These are phyloP conservation scores for Gracilaria domingensis DNA, from an alignment of 23 red algal species.

Conservation along the genomic window DNA sequence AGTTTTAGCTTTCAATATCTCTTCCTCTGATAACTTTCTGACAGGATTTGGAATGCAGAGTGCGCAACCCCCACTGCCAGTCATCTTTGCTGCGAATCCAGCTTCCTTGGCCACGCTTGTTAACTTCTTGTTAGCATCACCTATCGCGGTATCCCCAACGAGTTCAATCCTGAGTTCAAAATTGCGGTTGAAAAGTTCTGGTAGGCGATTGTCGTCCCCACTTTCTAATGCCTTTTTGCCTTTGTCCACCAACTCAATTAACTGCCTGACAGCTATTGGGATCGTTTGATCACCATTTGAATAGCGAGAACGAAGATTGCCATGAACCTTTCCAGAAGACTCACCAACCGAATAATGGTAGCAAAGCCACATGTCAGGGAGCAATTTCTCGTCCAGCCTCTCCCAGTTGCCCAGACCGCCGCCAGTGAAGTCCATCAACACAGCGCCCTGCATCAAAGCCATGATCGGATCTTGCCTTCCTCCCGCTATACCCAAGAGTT, in stretches of 20 bases:
- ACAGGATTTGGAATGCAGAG: slow-evolving; percentile 60
- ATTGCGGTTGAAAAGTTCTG: slow-evolving; percentile 51
- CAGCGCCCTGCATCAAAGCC: slow-evolving; percentile 64
- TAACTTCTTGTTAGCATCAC: slow-evolving; percentile 44
- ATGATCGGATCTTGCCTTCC: slow-evolving; percentile 76
- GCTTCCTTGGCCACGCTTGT: slow-evolving; percentile 28
- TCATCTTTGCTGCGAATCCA: slow-evolving; percentile 67
- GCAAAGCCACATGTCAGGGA: slow-evolving; percentile 41
- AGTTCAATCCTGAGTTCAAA: slow-evolving; percentile 58
- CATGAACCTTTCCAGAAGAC: slow-evolving; percentile 60
- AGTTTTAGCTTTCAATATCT: slow-evolving; percentile 5
- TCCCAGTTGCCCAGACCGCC: slow-evolving; percentile 6
- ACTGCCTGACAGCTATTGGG: background rate
- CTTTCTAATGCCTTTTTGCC: slow-evolving; percentile 11
- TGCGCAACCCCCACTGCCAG: slow-evolving; percentile 59
- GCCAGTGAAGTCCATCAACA: slow-evolving; percentile 74
- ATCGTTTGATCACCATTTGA: slow-evolving; percentile 22
- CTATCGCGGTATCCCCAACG: slow-evolving; percentile 27
- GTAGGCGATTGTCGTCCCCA: slow-evolving; percentile 10
- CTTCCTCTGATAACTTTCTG: slow-evolving; percentile 7
- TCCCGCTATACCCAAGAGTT: slow-evolving; percentile 66
- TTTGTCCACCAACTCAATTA: slow-evolving; percentile 17
- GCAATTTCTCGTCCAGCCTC: background rate
- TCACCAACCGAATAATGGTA: slow-evolving; percentile 31
- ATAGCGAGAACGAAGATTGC: slow-evolving; percentile 30